These are phyloP conservation scores for Cladophialophora immunda DNA, from an alignment of 2,329 filamentous ascomycete genomes.

Conservation along the genomic window DNA sequence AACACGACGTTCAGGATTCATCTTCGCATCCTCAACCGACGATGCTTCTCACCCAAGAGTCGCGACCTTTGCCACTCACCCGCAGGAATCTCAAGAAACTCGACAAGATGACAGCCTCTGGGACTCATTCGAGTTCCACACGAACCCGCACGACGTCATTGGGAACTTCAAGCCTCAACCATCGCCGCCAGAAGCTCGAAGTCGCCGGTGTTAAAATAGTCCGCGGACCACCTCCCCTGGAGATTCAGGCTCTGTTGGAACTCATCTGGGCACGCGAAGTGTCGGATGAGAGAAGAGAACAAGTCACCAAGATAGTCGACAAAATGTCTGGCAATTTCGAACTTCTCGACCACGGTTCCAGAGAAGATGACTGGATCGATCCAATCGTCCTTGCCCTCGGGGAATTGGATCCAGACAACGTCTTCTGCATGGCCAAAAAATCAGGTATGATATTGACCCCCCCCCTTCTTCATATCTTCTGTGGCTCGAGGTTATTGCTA, in stretches of 20 bases:
- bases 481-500: too few species aligned
- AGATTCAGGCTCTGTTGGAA: neutral
- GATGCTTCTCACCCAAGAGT: too few species aligned
- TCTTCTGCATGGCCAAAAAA: too few species aligned
- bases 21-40: neutral
- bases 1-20: neutral
- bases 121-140: neutral
- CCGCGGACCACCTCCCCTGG: neutral
- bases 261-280: neutral
- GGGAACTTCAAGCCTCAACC: neutral
- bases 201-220: neutral
- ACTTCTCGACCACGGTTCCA: too few species aligned
- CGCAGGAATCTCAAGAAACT: neutral
- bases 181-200: neutral
- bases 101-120: slow-evolving; percentile 6
- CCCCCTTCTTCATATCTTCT: too few species aligned
- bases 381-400: too few species aligned
- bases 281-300: neutral
- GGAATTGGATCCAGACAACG: too few species aligned
- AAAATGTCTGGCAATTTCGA: too few species aligned
- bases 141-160: neutral
- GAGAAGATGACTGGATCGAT: too few species aligned
- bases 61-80: neutral
- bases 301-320: slow-evolving; percentile 1
- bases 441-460: too few species aligned